These are phyloP conservation scores for Penicillium maclennaniae DNA, from an alignment of 495 filamentous ascomycete species.

Conservation along the genomic window DNA sequence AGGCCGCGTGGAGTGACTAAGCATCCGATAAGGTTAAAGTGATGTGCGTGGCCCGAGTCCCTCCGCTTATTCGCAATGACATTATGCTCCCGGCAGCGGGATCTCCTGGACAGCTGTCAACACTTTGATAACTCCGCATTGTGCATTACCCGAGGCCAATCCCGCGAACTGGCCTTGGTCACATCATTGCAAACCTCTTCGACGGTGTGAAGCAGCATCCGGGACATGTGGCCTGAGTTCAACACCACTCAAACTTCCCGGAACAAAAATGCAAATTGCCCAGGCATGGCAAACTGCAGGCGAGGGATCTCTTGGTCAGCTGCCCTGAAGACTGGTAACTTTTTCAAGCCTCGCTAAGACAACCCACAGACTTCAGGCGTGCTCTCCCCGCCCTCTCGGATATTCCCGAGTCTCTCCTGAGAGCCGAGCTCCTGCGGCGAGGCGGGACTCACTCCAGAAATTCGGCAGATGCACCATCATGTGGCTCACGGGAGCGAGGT, in stretches of 20 bases:
- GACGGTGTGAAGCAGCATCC: not conserved
- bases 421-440: constrained; percentile 33
- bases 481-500: constrained; percentile 58
- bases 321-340: not conserved
- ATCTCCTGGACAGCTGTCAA: constrained; percentile 7
- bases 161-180: not conserved
- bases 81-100: constrained; percentile 10
- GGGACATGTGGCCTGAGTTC: constrained; percentile 12
- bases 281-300: constrained; percentile 15
- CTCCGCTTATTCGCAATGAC: constrained; percentile 9
- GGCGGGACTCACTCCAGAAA: constrained; percentile 16
- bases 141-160: constrained; percentile 4
- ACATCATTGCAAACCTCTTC: not conserved
- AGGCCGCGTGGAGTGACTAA: constrained; percentile 17
- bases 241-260: constrained; percentile 1
- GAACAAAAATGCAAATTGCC: constrained; percentile 25
- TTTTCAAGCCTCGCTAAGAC: not conserved
- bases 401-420: constrained; percentile 29
- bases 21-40: constrained; percentile 26
- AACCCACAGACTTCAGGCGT: constrained; percentile 19
- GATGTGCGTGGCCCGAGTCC: constrained; percentile 22
- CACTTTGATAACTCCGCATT: not conserved
- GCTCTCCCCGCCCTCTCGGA: constrained; percentile 21
- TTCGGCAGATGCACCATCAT: constrained; percentile 36
- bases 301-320: constrained; percentile 16